These are phyloP conservation scores for Xylaria bambusicola DNA, from an alignment of 495 filamentous ascomycete species.

Conservation along the genomic window DNA sequence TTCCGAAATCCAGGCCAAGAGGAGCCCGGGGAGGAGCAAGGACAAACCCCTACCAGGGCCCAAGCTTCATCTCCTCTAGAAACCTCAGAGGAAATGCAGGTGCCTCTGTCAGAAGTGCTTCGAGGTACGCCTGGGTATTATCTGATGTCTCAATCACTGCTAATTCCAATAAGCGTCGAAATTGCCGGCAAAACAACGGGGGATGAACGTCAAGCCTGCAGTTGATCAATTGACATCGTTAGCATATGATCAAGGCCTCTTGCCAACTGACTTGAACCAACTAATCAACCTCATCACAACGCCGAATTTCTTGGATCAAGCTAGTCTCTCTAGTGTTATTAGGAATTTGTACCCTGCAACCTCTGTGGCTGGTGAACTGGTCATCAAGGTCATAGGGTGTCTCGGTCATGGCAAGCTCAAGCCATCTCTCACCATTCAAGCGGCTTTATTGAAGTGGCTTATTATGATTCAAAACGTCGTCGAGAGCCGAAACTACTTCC, in stretches of 20 bases:
- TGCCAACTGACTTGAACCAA: slow-evolving; percentile 57
- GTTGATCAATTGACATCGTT: slow-evolving; percentile 50
- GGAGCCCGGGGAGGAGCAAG: background rate
- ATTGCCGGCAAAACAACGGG: slow-evolving; percentile 51
- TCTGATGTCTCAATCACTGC: slow-evolving; percentile 10
- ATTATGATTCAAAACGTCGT: slow-evolving; percentile 75
- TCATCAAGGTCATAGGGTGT: slow-evolving; percentile 69
- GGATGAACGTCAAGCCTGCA: slow-evolving; percentile 42
- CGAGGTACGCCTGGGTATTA: slow-evolving; percentile 20
- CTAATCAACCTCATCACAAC: slow-evolving; percentile 68
- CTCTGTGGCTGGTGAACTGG: slow-evolving; percentile 59
- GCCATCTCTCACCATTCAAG: slow-evolving; percentile 68
- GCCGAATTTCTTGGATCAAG: slow-evolving; percentile 74
- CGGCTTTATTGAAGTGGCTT: slow-evolving; percentile 75
- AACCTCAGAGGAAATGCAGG: slow-evolving; percentile 17
- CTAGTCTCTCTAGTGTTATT: slow-evolving; percentile 63
- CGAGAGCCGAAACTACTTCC: slow-evolving; percentile 64
- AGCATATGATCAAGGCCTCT: slow-evolving; percentile 69
- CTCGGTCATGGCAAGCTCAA: slow-evolving; percentile 80
- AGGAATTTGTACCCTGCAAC: slow-evolving; percentile 74
- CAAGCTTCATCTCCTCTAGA: slow-evolving; percentile 5
- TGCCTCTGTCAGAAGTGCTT: slow-evolving; percentile 25
- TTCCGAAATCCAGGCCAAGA: background rate
- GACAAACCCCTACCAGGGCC: background rate
- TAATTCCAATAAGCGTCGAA: slow-evolving; percentile 43